A percentile compares a stretch with the other conserved stretches of the same genome.
phyloP scores from a whole-genome alignment of 331 rosid genomes.

The Spiraea crenata region DNA sequence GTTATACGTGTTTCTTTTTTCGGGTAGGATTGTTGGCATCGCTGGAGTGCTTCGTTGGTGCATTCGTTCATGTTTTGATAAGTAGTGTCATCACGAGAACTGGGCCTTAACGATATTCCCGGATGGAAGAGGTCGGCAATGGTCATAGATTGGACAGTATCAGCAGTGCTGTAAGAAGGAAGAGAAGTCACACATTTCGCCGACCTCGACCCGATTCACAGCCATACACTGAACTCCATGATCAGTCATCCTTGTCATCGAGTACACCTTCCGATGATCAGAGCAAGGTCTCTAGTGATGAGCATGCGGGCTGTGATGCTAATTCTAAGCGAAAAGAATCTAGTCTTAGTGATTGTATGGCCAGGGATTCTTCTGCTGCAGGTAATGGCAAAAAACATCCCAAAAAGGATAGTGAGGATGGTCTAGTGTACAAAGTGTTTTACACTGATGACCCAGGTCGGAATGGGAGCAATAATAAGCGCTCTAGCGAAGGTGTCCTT shows the following conservation, averaged over 20 bases:
- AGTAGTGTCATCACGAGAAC: conserved; percentile 17
- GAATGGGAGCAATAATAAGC: conserved; percentile 45
- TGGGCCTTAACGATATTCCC: conserved; percentile 17
- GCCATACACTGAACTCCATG: conserved; percentile 50
- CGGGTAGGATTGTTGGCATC: conserved; percentile 29
- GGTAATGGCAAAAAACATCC: conserved; percentile 45
- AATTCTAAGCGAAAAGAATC: conserved; percentile 67
- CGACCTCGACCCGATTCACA: conserved; percentile 82
- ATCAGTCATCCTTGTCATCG: conserved; percentile 55
- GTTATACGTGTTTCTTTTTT: conserved; percentile 25
- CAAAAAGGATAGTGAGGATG: conserved; percentile 46
- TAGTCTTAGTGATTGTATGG: conserved; percentile 55
- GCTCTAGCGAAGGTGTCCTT: conserved; percentile 80
- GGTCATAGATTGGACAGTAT: conserved; percentile 48
- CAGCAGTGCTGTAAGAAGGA: conserved; percentile 68
- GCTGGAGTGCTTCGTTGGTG: conserved; percentile 20
- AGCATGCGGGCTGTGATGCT: conserved; percentile 58
- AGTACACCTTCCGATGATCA: conserved; percentile 70
- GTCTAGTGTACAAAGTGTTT: conserved; percentile 38
- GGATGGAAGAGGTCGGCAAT: conserved; percentile 65
- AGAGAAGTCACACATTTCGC: conserved; percentile 81
- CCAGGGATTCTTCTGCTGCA: conserved; percentile 38
- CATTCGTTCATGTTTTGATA: conserved; percentile 15
- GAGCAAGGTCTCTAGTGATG: conserved; percentile 81
- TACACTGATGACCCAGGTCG: conserved; percentile 52